Conservation (phyloP, 2,329 filamentous ascomycete genomes). For the Fusarium chuoi region DNA sequence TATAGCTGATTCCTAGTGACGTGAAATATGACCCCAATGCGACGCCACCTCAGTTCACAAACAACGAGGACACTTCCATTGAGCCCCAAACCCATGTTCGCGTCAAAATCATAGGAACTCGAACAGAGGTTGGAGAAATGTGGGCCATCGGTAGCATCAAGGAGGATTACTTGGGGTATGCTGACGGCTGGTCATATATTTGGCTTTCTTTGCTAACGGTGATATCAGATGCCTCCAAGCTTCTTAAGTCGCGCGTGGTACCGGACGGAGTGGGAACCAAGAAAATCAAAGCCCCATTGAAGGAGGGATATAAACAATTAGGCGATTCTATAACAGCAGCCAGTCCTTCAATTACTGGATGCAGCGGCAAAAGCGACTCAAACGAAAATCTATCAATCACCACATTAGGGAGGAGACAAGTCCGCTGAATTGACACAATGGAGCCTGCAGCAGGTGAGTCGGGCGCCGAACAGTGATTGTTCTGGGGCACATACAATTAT, state of each 20-base stretch:
- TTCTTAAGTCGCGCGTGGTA: constrained; percentile 22
- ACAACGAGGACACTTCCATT: constrained; percentile 93
- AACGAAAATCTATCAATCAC: constrained; percentile 1
- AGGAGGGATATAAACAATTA: background rate
- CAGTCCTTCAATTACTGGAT: background rate
- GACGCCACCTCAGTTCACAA: constrained; percentile 95
- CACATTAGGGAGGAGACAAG: background rate
- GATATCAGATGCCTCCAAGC: constrained; percentile 46
- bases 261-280: constrained; percentile 26
- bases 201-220: constrained; percentile 20
- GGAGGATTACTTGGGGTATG: constrained; percentile 77
- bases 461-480: background rate
- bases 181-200: background rate
- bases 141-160: constrained; percentile 98
- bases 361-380: background rate
- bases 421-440: constrained; percentile 1
- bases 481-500: background rate
- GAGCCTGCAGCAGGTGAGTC: background rate
- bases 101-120: constrained; percentile 92
- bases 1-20: constrained; percentile 86
- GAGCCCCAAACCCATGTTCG: constrained; percentile 94
- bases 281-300: constrained; percentile 17
- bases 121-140: constrained; percentile 93
- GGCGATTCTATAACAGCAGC: background rate
- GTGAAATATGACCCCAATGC: constrained; percentile 96